Evolutionary conservation across 345 rosid genomes (phyloP).

Genomic region (Arabis hirsuta): DNA sequence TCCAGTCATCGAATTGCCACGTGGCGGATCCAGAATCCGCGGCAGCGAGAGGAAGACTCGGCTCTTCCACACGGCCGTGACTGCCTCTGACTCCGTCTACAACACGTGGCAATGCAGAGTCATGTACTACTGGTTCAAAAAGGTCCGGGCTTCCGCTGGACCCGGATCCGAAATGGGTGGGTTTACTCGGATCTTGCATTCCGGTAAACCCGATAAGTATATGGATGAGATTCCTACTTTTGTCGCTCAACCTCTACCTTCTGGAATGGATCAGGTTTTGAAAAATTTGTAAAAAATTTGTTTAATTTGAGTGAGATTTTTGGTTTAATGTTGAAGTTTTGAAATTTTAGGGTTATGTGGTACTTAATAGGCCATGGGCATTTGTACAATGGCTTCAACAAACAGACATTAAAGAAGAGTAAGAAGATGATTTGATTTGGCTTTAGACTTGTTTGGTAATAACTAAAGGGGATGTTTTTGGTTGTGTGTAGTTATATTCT

Average conservation of each 20-base stretch:
- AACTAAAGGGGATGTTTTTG: not conserved
- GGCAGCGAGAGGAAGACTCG: slow-evolving; percentile 40
- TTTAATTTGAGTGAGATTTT: not conserved
- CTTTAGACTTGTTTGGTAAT: not conserved
- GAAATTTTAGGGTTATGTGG: slow-evolving; percentile 80
- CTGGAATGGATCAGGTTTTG: slow-evolving; percentile 91
- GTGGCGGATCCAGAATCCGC: slow-evolving; percentile 51
- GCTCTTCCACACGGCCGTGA: slow-evolving; percentile 97
- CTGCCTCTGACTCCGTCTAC: slow-evolving; percentile 91
- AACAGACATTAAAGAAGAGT: slow-evolving; percentile 93
- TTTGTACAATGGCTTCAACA: slow-evolving; percentile 97
- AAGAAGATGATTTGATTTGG: slow-evolving; percentile 32
- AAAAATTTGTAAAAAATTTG: not conserved
- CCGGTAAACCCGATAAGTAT: slow-evolving; percentile 78
- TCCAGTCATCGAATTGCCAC: slow-evolving; percentile 78
- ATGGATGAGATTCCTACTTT: slow-evolving; percentile 99
- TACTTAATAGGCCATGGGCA: slow-evolving; percentile 97
- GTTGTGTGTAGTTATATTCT: slow-evolving; percentile 64
- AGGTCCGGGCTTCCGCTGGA: slow-evolving; percentile 59
- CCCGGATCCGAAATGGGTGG: slow-evolving; percentile 91
- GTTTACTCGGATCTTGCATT: slow-evolving; percentile 93
- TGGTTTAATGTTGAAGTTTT: not conserved
- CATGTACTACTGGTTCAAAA: slow-evolving; percentile 99
- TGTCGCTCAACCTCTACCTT: slow-evolving; percentile 85
- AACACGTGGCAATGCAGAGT: slow-evolving; percentile 98